Percentiles rank a stretch among this genome's conserved stretches.
phyloP scores from a whole-genome alignment of 805 yeast species.

The Monosporozyma aquatica region DNA sequence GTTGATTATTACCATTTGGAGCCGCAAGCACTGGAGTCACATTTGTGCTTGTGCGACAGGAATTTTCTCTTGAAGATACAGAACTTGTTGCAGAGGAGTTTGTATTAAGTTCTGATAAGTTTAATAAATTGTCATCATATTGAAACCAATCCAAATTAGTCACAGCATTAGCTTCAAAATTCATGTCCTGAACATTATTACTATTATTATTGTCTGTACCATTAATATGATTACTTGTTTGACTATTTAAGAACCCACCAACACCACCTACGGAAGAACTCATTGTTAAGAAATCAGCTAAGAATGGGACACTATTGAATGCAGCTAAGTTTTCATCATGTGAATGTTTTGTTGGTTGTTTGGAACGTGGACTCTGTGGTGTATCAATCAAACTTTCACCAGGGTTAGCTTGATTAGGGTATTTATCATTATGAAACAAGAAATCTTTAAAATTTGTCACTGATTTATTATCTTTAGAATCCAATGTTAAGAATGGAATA shows the following conservation, averaged over 20 bases:
- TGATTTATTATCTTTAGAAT: slow-evolving; percentile 5
- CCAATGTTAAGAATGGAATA: slow-evolving; percentile 21
- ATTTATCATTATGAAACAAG: neutral
- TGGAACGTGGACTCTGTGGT: neutral
- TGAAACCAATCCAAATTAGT: slow-evolving; percentile 1
- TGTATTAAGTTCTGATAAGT: neutral
- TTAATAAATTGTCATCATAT: slow-evolving; percentile 2
- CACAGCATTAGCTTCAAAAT: slow-evolving; percentile 1
- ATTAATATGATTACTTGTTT: neutral
- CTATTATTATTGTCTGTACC: neutral
- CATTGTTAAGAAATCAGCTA: slow-evolving; percentile 34
- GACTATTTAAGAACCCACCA: slow-evolving; percentile 28
- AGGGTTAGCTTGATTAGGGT: neutral
- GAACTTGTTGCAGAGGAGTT: neutral
- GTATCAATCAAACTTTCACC: neutral
- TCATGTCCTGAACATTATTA: neutral
- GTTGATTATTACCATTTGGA: neutral
- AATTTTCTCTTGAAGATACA: neutral
- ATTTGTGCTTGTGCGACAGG: neutral
- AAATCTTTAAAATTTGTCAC: neutral
- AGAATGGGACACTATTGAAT: slow-evolving; percentile 19
- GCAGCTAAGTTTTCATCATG: slow-evolving; percentile 3
- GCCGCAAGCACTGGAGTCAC: neutral
- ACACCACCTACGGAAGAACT: slow-evolving; percentile 35
- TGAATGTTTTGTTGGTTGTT: neutral